phyloP scores from a whole-genome alignment of 257 asterid species.

The Solanum clarkiae region DNA sequence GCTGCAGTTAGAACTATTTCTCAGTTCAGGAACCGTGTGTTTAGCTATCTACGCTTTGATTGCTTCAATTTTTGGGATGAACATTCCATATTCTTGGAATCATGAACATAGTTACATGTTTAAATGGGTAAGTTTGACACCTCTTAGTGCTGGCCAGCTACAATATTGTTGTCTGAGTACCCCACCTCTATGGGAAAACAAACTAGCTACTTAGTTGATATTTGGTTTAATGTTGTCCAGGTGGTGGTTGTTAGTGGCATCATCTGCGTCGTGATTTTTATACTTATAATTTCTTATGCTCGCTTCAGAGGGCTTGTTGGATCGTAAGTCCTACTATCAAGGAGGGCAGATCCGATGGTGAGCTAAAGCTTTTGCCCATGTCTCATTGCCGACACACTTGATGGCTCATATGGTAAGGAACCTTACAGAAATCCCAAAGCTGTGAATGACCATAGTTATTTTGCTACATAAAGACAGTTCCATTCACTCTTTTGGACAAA shows the following conservation, averaged over 20 bases:
- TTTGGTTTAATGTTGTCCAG: constrained; percentile 17
- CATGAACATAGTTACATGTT: constrained; percentile 42
- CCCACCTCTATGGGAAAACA: neutral
- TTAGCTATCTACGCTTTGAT: constrained; percentile 49
- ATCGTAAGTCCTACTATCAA: constrained; percentile 20
- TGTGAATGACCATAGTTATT: neutral
- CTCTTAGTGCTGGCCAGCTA: neutral
- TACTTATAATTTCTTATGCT: constrained; percentile 49
- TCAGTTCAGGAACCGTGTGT: constrained; percentile 70
- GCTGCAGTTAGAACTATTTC: constrained; percentile 80
- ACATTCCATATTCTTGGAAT: constrained; percentile 84
- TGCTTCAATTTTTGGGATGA: constrained; percentile 80
- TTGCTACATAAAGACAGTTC: neutral
- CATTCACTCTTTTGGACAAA: neutral
- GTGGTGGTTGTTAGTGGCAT: constrained; percentile 30
- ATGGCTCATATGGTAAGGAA: neutral
- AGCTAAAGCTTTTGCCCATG: neutral
- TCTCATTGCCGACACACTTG: neutral
- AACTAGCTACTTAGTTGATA: neutral
- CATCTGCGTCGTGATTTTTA: constrained; percentile 20
- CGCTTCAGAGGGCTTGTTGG: constrained; percentile 75
- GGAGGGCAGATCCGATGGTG: neutral
- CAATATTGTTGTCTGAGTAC: neutral
- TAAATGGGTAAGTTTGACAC: constrained; percentile 58
- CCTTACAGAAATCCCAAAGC: neutral